phyloP scores from a whole-genome alignment of 1,284 basidiomycete species.

The Cronartium quercuum region DNA sequence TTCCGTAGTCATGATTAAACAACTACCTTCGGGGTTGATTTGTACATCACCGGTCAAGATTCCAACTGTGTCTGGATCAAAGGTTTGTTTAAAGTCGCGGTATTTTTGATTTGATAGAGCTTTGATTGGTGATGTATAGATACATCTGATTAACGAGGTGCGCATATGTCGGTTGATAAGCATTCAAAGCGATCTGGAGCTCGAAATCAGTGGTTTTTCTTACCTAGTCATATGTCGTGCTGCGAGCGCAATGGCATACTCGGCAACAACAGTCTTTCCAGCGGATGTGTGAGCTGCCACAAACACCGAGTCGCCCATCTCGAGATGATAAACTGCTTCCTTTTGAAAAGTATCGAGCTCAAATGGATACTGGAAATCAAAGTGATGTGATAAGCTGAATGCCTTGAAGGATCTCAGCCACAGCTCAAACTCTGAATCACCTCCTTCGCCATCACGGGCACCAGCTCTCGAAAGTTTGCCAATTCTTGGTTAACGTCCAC shows the following conservation, averaged over 20 bases:
- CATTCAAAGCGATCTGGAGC: not conserved
- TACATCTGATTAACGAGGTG: slow-evolving; percentile 60
- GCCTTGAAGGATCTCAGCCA: not conserved
- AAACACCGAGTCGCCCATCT: slow-evolving; percentile 96
- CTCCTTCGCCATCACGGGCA: slow-evolving; percentile 71
- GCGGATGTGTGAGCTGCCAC: slow-evolving; percentile 98
- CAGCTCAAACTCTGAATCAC: slow-evolving; percentile 19
- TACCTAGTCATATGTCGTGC: slow-evolving; percentile 97
- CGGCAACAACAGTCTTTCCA: slow-evolving; percentile 98
- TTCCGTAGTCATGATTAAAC: slow-evolving; percentile 85
- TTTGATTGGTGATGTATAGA: slow-evolving; percentile 98
- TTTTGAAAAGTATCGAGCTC: slow-evolving; percentile 89
- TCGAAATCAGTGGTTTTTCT: slow-evolving; percentile 40
- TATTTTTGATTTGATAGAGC: slow-evolving; percentile 99
- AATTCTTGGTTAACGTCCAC: slow-evolving; percentile 87
- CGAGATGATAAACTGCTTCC: slow-evolving; percentile 94
- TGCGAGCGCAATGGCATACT: slow-evolving; percentile 95
- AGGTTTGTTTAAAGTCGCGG: slow-evolving; percentile 95
- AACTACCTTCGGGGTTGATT: slow-evolving; percentile 96
- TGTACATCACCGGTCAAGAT: slow-evolving; percentile 98
- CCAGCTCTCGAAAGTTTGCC: slow-evolving; percentile 76
- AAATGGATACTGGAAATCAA: slow-evolving; percentile 64
- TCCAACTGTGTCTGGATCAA: slow-evolving; percentile 83
- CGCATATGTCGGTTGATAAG: not conserved
- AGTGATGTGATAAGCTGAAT: not conserved